Conservation (phyloP, 2,329 filamentous ascomycete genomes). For the Sclerotinia subarctica region DNA sequence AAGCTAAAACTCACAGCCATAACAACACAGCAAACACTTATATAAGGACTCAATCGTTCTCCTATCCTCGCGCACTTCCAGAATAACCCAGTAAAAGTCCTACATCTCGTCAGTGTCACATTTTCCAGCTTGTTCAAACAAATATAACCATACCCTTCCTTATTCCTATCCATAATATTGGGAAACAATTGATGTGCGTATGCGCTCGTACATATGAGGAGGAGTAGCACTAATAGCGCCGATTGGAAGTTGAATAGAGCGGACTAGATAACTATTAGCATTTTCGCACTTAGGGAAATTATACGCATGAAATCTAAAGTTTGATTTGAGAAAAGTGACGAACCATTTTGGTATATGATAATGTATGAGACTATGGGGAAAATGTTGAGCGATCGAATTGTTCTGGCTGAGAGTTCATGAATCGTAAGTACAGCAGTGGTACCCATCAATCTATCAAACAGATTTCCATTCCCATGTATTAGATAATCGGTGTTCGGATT, state of each 20-base stretch:
- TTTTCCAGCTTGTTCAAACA: conserved; percentile 5
- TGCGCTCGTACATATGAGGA: conserved; percentile 92
- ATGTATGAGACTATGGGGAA: background rate
- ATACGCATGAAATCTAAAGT: too few species aligned
- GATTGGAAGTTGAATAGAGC: conserved; percentile 99
- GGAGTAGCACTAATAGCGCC: conserved; percentile 86
- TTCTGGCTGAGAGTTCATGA: background rate
- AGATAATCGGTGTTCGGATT: background rate
- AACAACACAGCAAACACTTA: conserved; percentile 85
- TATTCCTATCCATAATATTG: conserved; percentile 86
- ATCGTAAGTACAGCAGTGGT: background rate
- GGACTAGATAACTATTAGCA: conserved; percentile 54
- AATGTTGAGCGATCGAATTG: background rate
- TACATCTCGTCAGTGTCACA: conserved; percentile 25
- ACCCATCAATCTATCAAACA: conserved; percentile 8
- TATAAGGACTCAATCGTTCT: conserved; percentile 89
- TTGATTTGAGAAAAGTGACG: background rate
- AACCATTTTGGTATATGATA: conserved; percentile 7
- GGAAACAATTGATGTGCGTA: conserved; percentile 92
- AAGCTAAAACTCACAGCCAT: conserved; percentile 74
- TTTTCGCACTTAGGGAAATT: background rate
- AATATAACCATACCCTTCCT: conserved; percentile 67
- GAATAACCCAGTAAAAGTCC: conserved; percentile 62
- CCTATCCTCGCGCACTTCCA: conserved; percentile 96
- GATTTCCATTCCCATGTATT: conserved; percentile 19